phyloP scores from a whole-genome alignment of 768 basidiomycete species.

The Boletus subcaerulescens region DNA sequence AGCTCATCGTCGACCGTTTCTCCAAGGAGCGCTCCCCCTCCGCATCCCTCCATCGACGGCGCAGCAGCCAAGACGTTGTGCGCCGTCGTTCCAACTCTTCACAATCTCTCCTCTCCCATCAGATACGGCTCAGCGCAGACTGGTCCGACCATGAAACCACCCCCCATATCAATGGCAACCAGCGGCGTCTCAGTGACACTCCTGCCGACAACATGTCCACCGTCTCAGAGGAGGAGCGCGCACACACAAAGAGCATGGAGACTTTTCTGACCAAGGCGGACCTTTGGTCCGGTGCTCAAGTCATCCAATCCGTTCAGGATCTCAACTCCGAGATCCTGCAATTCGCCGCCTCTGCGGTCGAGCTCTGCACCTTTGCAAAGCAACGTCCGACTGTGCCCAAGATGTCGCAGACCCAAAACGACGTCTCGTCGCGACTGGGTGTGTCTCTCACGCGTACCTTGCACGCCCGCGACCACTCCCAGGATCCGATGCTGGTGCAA shows the following conservation, averaged over 20 bases:
- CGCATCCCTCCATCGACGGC: conserved; percentile 24
- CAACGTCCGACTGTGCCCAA: conserved; percentile 39
- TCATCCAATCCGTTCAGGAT: conserved; percentile 76
- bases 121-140: conserved; percentile 31
- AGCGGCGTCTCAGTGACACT: conserved; percentile 12
- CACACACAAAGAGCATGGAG: conserved; percentile 57
- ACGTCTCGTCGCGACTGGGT: conserved; percentile 63
- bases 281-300: conserved; percentile 70
- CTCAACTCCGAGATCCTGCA: conserved; percentile 81
- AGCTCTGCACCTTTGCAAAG: conserved; percentile 55
- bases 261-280: conserved; percentile 73
- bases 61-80: conserved; percentile 28
- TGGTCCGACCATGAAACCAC: conserved; percentile 29
- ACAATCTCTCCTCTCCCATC: conserved; percentile 29
- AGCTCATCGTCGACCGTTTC: conserved; percentile 22
- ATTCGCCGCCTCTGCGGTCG: conserved; percentile 71
- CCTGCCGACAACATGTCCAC: conserved; percentile 28
- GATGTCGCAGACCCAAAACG: conserved; percentile 52
- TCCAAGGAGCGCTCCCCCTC: conserved; percentile 18
- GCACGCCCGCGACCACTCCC: conserved; percentile 62
- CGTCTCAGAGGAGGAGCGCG: conserved; percentile 50
- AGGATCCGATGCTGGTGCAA: conserved; percentile 75
- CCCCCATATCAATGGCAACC: conserved; percentile 14
- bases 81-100: conserved; percentile 31
- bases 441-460: conserved; percentile 58